Evolutionary conservation across 768 basidiomycete species (phyloP).

Genomic region (Podaxis rugospora): DNA sequence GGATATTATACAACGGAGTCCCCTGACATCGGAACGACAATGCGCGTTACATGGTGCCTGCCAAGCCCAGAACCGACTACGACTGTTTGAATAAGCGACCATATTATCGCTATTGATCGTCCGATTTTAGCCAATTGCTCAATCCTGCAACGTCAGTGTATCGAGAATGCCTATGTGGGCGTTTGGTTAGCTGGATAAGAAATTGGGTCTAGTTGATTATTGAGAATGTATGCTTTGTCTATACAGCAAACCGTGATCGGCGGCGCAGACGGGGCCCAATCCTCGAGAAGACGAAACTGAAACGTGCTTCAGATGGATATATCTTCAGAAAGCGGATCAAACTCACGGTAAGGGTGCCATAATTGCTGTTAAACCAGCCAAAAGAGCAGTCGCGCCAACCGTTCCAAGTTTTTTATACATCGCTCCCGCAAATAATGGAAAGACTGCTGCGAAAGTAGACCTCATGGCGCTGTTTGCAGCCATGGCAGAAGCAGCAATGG

Average conservation of each 20-base stretch:
- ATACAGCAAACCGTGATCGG: conserved; percentile 19
- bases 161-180: background rate
- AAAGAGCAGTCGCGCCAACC: conserved; percentile 67
- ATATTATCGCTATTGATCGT: background rate
- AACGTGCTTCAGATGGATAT: background rate
- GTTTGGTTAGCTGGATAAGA: background rate
- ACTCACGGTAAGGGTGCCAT: conserved; percentile 61
- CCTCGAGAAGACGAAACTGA: conserved; percentile 20
- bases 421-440: conserved; percentile 63
- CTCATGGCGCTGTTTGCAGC: conserved; percentile 63
- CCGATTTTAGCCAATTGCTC: background rate
- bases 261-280: conserved; percentile 21
- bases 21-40: background rate
- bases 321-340: background rate
- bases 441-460: conserved; percentile 56
- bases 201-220: background rate
- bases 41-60: background rate
- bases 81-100: background rate
- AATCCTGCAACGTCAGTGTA: background rate
- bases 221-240: background rate
- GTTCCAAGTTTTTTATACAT: conserved; percentile 66
- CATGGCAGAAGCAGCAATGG: conserved; percentile 65
- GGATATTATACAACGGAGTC: background rate
- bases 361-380: conserved; percentile 58
- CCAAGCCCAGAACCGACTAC: background rate